Evolutionary conservation across 805 yeast species (phyloP).

Genomic region (Maudiozyma barnettii): DNA sequence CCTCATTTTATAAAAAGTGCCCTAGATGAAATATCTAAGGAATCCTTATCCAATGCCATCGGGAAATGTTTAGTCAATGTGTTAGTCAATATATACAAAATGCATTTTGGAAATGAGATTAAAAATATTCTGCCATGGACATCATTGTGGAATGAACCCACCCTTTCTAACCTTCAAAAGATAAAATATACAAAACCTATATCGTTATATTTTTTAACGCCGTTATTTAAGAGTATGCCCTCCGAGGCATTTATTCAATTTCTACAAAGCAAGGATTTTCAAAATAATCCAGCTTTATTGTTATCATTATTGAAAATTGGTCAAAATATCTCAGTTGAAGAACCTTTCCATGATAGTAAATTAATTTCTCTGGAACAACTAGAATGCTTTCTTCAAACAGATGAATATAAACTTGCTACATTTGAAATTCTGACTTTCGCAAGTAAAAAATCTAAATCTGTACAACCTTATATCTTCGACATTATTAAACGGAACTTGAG

Average conservation of each 20-base stretch:
- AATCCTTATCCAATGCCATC: conserved; percentile 55
- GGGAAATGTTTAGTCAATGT: conserved; percentile 46
- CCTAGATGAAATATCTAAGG: conserved; percentile 41
- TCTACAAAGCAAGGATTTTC: conserved; percentile 16
- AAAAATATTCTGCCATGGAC: conserved; percentile 34
- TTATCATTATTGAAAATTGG: conserved; percentile 55
- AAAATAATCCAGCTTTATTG: conserved; percentile 30
- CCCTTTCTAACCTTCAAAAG: conserved; percentile 30
- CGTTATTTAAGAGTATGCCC: conserved; percentile 43
- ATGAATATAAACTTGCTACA: conserved; percentile 40
- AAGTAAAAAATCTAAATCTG: conserved; percentile 49
- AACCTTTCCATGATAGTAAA: conserved; percentile 36
- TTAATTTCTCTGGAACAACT: conserved; percentile 30
- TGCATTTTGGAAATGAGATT: conserved; percentile 17
- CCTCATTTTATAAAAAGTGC: conserved; percentile 41
- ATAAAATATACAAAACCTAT: conserved; percentile 36
- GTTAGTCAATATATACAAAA: conserved; percentile 29
- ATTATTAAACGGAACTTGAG: conserved; percentile 38
- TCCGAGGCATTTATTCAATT: conserved; percentile 35
- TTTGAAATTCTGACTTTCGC: conserved; percentile 54
- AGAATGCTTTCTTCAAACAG: conserved; percentile 36
- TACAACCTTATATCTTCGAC: conserved; percentile 38
- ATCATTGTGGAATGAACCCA: conserved; percentile 38
- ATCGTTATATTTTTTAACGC: conserved; percentile 52
- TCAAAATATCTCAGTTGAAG: conserved; percentile 47